phyloP scores from a whole-genome alignment of 306 rosid genomes.

The Citrullus mucosospermus region DNA sequence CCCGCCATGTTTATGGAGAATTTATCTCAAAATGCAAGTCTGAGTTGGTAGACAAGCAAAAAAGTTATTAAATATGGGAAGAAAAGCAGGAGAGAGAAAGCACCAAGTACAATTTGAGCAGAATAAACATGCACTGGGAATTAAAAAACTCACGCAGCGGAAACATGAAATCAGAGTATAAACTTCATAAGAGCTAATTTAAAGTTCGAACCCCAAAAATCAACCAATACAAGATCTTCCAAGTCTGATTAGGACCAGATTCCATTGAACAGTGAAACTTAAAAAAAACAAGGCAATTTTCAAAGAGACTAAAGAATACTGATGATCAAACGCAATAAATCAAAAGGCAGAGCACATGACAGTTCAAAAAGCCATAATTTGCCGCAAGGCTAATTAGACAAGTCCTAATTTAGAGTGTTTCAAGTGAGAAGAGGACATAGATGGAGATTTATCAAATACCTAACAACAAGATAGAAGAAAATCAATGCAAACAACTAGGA shows the following conservation, averaged over 20 bases:
- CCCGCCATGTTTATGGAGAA: conserved; percentile 40
- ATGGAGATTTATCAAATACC: neutral
- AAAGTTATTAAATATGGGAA: neutral
- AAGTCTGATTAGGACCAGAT: too few relatives aligned
- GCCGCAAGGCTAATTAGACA: neutral
- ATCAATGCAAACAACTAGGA: neutral
- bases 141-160: neutral
- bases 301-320: too few relatives aligned
- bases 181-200: too few relatives aligned
- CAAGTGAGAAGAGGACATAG: neutral
- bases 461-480: neutral
- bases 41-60: neutral
- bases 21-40: neutral
- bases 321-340: too few relatives aligned
- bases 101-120: neutral
- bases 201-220: too few relatives aligned
- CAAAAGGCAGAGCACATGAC: too few relatives aligned
- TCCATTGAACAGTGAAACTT: too few relatives aligned
- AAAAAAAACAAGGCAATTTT: too few relatives aligned
- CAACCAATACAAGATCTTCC: too few relatives aligned
- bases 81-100: neutral
- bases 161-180: too few relatives aligned
- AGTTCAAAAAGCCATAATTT: too few relatives aligned
- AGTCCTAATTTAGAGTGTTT: neutral
- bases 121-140: too few relatives aligned